Conservation (phyloP, 495 filamentous ascomycete genomes). For the Trichoderma asperelloides region DNA sequence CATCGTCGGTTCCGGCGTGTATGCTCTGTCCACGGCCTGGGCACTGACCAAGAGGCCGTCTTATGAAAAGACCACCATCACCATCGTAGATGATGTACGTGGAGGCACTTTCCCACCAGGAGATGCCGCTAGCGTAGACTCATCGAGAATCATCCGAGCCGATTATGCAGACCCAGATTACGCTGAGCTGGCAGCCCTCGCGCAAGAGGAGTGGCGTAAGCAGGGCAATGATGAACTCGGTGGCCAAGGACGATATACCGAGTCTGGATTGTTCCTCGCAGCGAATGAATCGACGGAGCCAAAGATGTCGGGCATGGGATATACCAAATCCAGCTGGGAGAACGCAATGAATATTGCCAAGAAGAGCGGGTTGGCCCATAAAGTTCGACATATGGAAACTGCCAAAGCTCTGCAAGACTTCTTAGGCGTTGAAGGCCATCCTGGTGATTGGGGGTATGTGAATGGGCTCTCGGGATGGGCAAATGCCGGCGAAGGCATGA, state of each 20-base stretch:
- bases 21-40: constrained; percentile 62
- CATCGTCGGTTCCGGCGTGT: constrained; percentile 70
- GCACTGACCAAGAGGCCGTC: constrained; percentile 46
- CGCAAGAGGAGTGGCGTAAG: constrained; percentile 63
- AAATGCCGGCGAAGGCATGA: constrained; percentile 67
- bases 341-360: constrained; percentile 45
- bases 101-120: constrained; percentile 50
- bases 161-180: constrained; percentile 75
- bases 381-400: constrained; percentile 43
- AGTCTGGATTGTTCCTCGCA: constrained; percentile 66
- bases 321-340: constrained; percentile 56
- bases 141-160: constrained; percentile 67
- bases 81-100: constrained; percentile 52
- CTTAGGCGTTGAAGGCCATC: constrained; percentile 37
- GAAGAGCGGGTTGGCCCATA: constrained; percentile 29
- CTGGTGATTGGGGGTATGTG: constrained; percentile 66
- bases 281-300: constrained; percentile 33
- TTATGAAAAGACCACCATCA: constrained; percentile 50
- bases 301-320: constrained; percentile 47
- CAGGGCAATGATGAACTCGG: constrained; percentile 43
- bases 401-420: constrained; percentile 41
- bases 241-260: constrained; percentile 58
- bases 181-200: constrained; percentile 54
- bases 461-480: constrained; percentile 79
- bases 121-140: constrained; percentile 65